phyloP scores from a whole-genome alignment of 768 basidiomycete species.

The Pulveroboletus sp. region DNA sequence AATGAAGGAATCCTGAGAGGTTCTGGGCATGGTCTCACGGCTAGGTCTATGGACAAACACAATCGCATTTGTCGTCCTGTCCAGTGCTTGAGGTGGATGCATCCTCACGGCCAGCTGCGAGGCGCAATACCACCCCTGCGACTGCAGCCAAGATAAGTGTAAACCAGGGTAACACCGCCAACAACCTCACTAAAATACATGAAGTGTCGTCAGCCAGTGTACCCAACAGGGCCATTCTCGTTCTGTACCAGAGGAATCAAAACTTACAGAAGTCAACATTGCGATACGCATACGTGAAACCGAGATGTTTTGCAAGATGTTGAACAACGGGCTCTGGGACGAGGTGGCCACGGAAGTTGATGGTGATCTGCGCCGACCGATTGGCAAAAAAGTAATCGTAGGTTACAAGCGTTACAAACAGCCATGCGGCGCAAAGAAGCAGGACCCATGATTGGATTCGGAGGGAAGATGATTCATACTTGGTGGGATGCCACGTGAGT shows the following conservation, averaged over 20 bases:
- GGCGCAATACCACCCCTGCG: conserved; percentile 34
- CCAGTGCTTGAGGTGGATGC: background rate
- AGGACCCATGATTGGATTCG: conserved; percentile 35
- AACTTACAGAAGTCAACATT: conserved; percentile 42
- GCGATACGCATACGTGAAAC: conserved; percentile 40
- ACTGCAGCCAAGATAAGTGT: conserved; percentile 37
- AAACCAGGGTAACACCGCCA: conserved; percentile 53
- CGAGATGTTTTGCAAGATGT: conserved; percentile 32
- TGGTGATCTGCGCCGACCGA: conserved; percentile 41
- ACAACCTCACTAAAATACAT: conserved; percentile 37
- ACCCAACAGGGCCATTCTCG: background rate
- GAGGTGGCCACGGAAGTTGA: conserved; percentile 34
- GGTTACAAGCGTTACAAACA: conserved; percentile 46
- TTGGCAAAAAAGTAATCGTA: conserved; percentile 45
- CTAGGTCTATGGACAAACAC: background rate
- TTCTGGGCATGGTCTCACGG: background rate
- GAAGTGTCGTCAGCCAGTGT: background rate
- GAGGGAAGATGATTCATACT: conserved; percentile 11
- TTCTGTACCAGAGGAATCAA: background rate
- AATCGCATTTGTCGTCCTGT: background rate
- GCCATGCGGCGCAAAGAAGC: conserved; percentile 40
- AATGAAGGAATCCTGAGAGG: too few relatives aligned
- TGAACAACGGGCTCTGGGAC: conserved; percentile 38
- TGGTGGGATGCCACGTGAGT: conserved; percentile 15
- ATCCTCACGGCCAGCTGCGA: conserved; percentile 21